phyloP scores from a whole-genome alignment of 1,284 basidiomycete genomes.

The Leccinum fallax region DNA sequence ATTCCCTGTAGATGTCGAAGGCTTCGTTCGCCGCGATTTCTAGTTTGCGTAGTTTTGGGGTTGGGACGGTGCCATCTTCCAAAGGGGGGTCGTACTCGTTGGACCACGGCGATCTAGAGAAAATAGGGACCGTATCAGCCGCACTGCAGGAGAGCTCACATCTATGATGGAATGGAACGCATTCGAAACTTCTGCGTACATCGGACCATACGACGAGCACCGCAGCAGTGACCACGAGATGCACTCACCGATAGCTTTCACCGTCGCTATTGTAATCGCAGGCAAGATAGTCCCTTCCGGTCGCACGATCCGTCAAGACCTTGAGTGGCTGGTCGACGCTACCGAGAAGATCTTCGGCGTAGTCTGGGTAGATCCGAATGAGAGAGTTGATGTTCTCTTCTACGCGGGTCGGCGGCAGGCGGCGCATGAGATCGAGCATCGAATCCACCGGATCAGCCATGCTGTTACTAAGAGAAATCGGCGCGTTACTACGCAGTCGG shows the following conservation, averaged over 20 bases:
- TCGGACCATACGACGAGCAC: not conserved
- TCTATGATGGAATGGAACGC: not conserved
- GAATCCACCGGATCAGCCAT: slow-evolving; percentile 84
- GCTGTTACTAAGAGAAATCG: slow-evolving; percentile 10
- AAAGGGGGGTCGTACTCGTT: slow-evolving; percentile 92
- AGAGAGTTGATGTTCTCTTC: slow-evolving; percentile 88
- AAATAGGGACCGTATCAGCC: slow-evolving; percentile 6
- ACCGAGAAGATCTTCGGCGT: slow-evolving; percentile 93
- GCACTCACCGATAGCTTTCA: slow-evolving; percentile 83
- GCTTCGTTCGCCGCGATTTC: slow-evolving; percentile 95
- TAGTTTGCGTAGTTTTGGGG: slow-evolving; percentile 83
- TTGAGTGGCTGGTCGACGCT: slow-evolving; percentile 95
- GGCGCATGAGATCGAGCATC: slow-evolving; percentile 94
- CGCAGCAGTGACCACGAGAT: not conserved
- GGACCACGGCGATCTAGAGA: slow-evolving; percentile 89
- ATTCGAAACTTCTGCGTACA: not conserved
- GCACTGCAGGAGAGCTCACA: not conserved
- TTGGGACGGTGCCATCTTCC: slow-evolving; percentile 86
- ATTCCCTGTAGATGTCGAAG: slow-evolving; percentile 96
- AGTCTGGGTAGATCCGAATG: slow-evolving; percentile 86
- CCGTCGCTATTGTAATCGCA: slow-evolving; percentile 99
- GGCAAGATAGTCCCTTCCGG: slow-evolving; percentile 88
- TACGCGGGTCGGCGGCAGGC: slow-evolving; percentile 90
- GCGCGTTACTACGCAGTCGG: slow-evolving; percentile 8
- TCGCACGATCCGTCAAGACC: slow-evolving; percentile 76